Evolutionary conservation across 495 filamentous ascomycete genomes (phyloP).

Genomic region (Astrocystis sublimbata): DNA sequence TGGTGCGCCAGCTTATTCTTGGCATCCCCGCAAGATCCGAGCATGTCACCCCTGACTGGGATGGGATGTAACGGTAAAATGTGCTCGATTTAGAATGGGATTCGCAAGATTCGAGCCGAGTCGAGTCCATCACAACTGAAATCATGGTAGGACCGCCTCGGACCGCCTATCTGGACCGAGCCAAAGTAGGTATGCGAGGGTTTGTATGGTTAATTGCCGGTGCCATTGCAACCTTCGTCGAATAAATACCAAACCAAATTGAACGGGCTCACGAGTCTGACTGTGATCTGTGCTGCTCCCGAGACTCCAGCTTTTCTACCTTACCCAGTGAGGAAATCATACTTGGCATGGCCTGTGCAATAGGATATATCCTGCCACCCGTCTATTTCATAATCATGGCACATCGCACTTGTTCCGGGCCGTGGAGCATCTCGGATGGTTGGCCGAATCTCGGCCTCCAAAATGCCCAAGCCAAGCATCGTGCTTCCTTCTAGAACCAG

Average conservation of each 20-base stretch:
- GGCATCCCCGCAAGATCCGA: conserved; percentile 9
- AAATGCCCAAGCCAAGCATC: neutral
- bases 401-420: neutral
- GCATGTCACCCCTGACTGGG: neutral
- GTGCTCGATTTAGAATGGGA: neutral
- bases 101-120: neutral
- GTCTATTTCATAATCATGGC: too few relatives aligned
- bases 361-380: too few relatives aligned
- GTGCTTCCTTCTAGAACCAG: neutral
- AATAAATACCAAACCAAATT: too few relatives aligned
- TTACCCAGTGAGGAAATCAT: neutral
- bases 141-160: too few relatives aligned
- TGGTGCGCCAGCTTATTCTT: conserved; percentile 1
- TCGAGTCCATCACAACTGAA: neutral
- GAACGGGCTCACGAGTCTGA: too few relatives aligned
- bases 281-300: too few relatives aligned
- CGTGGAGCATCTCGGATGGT: neutral
- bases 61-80: neutral
- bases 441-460: neutral
- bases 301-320: too few relatives aligned
- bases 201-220: too few relatives aligned
- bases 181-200: too few relatives aligned
- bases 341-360: neutral
- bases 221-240: too few relatives aligned
- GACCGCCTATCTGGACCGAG: too few relatives aligned